Conservation (phyloP, 108 stramenopile genomes). For the Cyclostephanos tholiformis region DNA sequence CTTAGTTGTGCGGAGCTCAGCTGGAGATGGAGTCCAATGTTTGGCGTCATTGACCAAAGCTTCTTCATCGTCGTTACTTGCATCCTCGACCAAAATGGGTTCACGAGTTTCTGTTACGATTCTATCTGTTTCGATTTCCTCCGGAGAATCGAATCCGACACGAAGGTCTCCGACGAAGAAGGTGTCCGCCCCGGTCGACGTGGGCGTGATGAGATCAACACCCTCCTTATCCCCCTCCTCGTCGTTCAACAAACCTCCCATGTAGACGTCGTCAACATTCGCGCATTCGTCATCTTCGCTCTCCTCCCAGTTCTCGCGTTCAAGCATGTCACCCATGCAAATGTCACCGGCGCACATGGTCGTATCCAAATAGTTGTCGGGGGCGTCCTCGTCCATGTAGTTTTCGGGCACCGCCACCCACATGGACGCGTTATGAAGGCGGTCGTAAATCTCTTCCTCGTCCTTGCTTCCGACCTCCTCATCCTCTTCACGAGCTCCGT, state of each 20-base stretch:
- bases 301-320: slow-evolving; percentile 7
- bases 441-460: slow-evolving; percentile 14
- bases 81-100: neutral
- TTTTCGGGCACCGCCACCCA: slow-evolving; percentile 37
- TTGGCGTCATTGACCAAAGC: neutral
- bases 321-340: slow-evolving; percentile 4
- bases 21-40: neutral
- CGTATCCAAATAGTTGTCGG: slow-evolving; percentile 11
- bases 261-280: slow-evolving; percentile 31
- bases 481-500: neutral
- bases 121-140: neutral
- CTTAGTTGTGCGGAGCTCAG: neutral
- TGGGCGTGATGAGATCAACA: neutral
- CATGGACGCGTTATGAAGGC: slow-evolving; percentile 40
- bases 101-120: neutral
- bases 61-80: neutral
- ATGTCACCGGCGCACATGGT: slow-evolving; percentile 6
- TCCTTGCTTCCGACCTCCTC: slow-evolving; percentile 1
- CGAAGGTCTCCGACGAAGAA: slow-evolving; percentile 31
- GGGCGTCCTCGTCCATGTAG: neutral
- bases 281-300: slow-evolving; percentile 22
- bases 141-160: slow-evolving; percentile 5
- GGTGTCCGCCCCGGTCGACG: slow-evolving; percentile 7
- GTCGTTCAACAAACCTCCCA: slow-evolving; percentile 13
- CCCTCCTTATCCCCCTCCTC: neutral